Evolutionary conservation across 2,329 filamentous ascomycete species (phyloP), one percentile per base, ranked within the genome.

Genomic region (Boeremia exigua): DNA sequence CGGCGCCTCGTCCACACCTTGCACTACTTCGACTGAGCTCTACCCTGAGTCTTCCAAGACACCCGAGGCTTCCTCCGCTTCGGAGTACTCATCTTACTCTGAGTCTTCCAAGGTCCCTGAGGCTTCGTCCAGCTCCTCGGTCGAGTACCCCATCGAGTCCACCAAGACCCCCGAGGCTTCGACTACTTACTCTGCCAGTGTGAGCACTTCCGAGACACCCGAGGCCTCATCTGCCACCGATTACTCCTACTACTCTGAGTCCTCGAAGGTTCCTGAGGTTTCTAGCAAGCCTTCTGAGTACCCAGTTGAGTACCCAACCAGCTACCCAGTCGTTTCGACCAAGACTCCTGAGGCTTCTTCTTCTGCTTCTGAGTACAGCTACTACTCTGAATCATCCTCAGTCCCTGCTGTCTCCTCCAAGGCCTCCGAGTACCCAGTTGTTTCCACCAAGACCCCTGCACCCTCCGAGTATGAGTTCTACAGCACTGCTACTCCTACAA

Each of bases 331-430:
- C 2, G 43, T 47, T 25, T 47, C 47, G 8, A 37, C 40, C 32
- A 48, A 52, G 48, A 48, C 48, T 25, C 48, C 48, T 19, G 44
- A 52, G 42, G 38, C 25, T 11, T 54, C 51, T 33, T 49, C 52
- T 12, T 46, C 34, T 15, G 34, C 34, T 9, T 28, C 28, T n/a
- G 42, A 56, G 29, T 59, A 59, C 44, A 39, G 19, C 15, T 32
- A 29, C 42, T 40, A 50, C 37, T 46, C 52, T 9, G 42, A 33
- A n/a, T 54, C 62, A 15, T 64, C 66, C 0, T 46, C 63, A 55
- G 55, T 65, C 44, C 60, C 65, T 9, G 49, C 52, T 10, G 34
- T 59, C 30, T 56, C 53, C 37, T 46, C 53, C 19, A 56, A 50
- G 53, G 28, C 42, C 36, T 27, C 59, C 17, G 57, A 42, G 28